phyloP scores from a whole-genome alignment of 2,329 filamentous ascomycete genomes.

The Cytospora mali region DNA sequence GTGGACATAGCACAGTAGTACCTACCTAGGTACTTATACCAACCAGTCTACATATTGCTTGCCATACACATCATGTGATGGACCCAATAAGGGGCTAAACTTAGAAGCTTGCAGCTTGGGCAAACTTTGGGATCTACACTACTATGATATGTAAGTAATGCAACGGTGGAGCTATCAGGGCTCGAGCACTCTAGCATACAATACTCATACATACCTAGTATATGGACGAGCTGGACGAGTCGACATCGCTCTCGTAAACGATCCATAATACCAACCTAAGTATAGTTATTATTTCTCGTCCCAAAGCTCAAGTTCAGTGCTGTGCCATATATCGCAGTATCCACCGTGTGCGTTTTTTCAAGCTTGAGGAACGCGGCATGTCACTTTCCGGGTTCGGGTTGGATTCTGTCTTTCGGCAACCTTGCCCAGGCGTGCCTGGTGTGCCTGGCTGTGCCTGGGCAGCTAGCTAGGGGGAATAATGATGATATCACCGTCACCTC shows the following conservation, averaged over 20 bases:
- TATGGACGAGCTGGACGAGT: not conserved
- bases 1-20: too few relatives aligned
- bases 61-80: not conserved
- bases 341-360: not conserved
- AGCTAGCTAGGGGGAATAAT: not conserved
- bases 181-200: not conserved
- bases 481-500: constrained; percentile 22
- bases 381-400: not conserved
- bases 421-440: too few relatives aligned
- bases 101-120: not conserved
- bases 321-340: not conserved
- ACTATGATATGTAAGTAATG: constrained; percentile 1
- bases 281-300: not conserved
- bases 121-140: not conserved
- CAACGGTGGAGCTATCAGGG: not conserved
- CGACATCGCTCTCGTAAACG: not conserved
- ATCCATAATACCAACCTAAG: not conserved
- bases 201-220: not conserved
- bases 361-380: not conserved
- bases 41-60: too few relatives aligned
- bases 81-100: not conserved
- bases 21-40: too few relatives aligned
- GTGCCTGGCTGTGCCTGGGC: too few relatives aligned
- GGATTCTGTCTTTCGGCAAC: not conserved
- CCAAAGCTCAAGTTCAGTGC: not conserved